These are phyloP conservation scores for Bombardia bombarda DNA, from an alignment of 495 filamentous ascomycete genomes.

Conservation along the genomic window DNA sequence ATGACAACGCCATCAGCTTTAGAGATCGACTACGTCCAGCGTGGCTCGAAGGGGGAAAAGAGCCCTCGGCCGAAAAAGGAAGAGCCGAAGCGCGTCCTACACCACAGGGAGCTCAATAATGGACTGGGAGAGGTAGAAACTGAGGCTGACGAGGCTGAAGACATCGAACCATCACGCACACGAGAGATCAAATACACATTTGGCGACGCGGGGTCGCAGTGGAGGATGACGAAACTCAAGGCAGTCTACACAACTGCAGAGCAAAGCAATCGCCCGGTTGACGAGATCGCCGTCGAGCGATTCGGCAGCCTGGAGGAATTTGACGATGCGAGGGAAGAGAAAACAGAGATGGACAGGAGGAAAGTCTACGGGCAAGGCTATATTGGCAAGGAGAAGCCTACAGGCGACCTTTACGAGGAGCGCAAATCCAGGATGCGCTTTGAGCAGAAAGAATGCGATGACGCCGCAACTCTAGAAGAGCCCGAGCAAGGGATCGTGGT, in stretches of 20 bases:
- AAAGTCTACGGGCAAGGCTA: constrained; percentile 80
- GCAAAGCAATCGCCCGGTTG: constrained; percentile 59
- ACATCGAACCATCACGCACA: constrained; percentile 37
- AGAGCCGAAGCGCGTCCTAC: constrained; percentile 68
- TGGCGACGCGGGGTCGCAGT: constrained; percentile 81
- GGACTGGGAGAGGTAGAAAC: constrained; percentile 46
- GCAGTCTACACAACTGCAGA: constrained; percentile 75
- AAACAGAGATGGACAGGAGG: constrained; percentile 81
- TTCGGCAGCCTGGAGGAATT: constrained; percentile 77
- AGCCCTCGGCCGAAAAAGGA: constrained; percentile 46
- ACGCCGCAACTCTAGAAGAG: constrained; percentile 5
- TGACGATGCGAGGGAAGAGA: constrained; percentile 91
- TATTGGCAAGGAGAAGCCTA: constrained; percentile 79
- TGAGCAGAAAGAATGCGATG: background rate
- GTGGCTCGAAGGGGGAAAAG: constrained; percentile 45
- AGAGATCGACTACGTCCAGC: constrained; percentile 79
- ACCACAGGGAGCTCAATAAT: constrained; percentile 70
- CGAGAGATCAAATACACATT: constrained; percentile 76
- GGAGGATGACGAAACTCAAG: constrained; percentile 92
- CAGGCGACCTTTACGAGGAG: constrained; percentile 78
- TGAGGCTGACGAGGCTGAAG: background rate
- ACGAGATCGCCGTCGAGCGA: constrained; percentile 73
- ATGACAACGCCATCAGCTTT: constrained; percentile 81
- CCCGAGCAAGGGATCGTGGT: constrained; percentile 37
- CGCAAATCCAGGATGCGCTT: constrained; percentile 29